These are phyloP conservation scores for Ustilago vetiveriae DNA, from an alignment of 1,284 basidiomycete genomes.

Conservation along the genomic window DNA sequence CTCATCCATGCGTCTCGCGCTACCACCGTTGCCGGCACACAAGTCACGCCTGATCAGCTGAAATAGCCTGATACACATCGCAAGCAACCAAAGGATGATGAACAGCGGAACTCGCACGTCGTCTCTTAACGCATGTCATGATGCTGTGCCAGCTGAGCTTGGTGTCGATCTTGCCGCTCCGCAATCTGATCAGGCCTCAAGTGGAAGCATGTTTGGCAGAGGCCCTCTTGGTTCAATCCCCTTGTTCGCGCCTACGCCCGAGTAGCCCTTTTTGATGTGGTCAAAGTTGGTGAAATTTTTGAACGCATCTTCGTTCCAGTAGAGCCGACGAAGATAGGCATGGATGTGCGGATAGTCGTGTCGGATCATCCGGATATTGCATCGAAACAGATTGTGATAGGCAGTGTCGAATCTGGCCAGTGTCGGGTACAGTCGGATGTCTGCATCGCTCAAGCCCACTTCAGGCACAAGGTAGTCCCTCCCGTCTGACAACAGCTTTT, in stretches of 20 bases:
- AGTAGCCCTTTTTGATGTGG: slow-evolving; percentile 64
- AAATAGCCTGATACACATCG: no score
- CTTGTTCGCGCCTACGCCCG: slow-evolving; percentile 16
- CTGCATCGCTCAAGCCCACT: slow-evolving; percentile 82
- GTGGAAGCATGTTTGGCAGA: slow-evolving; percentile 43
- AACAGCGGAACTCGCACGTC: no score
- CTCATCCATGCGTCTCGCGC: no score
- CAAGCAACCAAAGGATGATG: no score
- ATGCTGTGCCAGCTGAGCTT: no score
- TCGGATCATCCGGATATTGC: slow-evolving; percentile 72
- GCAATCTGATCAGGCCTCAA: not conserved
- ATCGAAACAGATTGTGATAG: slow-evolving; percentile 88
- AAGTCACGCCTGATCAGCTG: no score
- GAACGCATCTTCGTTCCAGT: slow-evolving; percentile 89
- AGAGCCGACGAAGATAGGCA: slow-evolving; percentile 79
- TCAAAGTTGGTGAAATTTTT: slow-evolving; percentile 83
- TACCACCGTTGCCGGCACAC: no score
- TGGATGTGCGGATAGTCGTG: slow-evolving; percentile 50
- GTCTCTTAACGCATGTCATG: no score
- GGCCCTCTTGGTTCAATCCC: slow-evolving; percentile 43
- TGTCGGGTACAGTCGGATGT: slow-evolving; percentile 85
- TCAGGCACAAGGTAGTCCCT: slow-evolving; percentile 85
- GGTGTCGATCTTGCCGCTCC: not conserved
- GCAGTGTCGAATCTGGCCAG: slow-evolving; percentile 81
- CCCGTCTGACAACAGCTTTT: slow-evolving; percentile 76